Base-by-base conservation (phyloP, 2,329 filamentous ascomycete species). In the Aspergillus latus region DNA sequence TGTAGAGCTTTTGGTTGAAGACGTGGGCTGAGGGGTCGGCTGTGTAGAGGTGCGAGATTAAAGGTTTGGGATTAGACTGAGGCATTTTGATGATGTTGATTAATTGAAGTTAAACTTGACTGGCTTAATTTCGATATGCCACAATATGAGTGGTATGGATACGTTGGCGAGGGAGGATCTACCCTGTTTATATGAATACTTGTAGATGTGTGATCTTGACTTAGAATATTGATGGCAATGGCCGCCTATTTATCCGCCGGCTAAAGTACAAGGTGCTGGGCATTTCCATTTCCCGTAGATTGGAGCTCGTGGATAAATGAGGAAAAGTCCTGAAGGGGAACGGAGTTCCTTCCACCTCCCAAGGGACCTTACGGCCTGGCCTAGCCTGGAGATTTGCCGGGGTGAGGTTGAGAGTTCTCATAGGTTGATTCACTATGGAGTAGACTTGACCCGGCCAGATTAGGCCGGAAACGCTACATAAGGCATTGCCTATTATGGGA, bases 21-120 rank as follows among this genome's bases (percentile, higher is more conserved):
- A 89, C 88, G 73, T 92, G 88, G 10, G 89, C 89, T 5, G 88
- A 91, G 13, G 89, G 89, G 73, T 92, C 89, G 16, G 89, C 89
- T 10, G 88, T 92, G 80, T 88, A 92, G 68, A 90, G 77, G 73
- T 88, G 82, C n/a, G 80, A 86, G 66, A 92, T 87, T 59, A 92
- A 81, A 45, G 88, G 87, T 47, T 56, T 40, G 60, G 2, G 66
- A 8, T 54, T 21, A 21, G 21, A 21, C 21, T 21, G 58, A 3
- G 57, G 26, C 48, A 54, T 57, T 49, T 50, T 52, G n/a, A 15
- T 43, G 21, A 10, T 15, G 15, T 43, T 10, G 40, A 43, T 10
- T 9, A 34, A 7, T 34, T 34, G 7, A 21, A 21, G 15, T 26
- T 7, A 6, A 28, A 28, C 8, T 36, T 51, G 45, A 9, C 28